phyloP scores from a whole-genome alignment of 495 filamentous ascomycete species.

The Annulohypoxylon bovei region DNA sequence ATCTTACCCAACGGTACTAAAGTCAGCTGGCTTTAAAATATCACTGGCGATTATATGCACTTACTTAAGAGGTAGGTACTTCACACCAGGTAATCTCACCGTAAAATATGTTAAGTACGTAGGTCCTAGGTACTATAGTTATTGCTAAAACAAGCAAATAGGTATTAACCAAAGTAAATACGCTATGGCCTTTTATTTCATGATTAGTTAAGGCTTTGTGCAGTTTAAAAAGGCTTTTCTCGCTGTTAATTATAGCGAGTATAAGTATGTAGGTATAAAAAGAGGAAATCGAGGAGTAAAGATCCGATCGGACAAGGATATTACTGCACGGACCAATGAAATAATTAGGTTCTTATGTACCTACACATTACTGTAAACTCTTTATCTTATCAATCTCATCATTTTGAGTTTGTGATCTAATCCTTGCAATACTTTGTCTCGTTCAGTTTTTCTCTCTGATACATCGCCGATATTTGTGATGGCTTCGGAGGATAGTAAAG shows the following conservation, averaged over 20 bases:
- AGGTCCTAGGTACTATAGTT: too few species aligned
- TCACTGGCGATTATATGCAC: too few species aligned
- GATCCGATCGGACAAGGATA: not conserved
- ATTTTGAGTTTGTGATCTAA: conserved; percentile 1
- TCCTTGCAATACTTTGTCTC: conserved; percentile 14
- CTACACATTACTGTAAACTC: not conserved
- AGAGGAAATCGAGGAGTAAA: not conserved
- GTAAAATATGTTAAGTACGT: too few species aligned
- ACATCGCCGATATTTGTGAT: conserved; percentile 17
- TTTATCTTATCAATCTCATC: conserved; percentile 46
- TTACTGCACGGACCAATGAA: conserved; percentile 4
- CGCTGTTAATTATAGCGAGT: not conserved
- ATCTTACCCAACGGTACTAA: too few species aligned
- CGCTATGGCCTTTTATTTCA: not conserved
- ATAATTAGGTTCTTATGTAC: not conserved
- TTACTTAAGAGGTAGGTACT: too few species aligned
- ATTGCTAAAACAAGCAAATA: too few species aligned
- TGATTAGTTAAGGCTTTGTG: too few species aligned
- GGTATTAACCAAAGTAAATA: not conserved
- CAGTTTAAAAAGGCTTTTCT: not conserved
- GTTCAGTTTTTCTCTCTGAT: not conserved
- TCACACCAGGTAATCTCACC: too few species aligned
- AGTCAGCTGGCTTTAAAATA: too few species aligned
- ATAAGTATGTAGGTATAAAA: not conserved
- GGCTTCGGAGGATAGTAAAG: conserved; percentile 24